Evolutionary conservation across 1,284 basidiomycete genomes (phyloP).

Genomic region (Coniophora puteana): DNA sequence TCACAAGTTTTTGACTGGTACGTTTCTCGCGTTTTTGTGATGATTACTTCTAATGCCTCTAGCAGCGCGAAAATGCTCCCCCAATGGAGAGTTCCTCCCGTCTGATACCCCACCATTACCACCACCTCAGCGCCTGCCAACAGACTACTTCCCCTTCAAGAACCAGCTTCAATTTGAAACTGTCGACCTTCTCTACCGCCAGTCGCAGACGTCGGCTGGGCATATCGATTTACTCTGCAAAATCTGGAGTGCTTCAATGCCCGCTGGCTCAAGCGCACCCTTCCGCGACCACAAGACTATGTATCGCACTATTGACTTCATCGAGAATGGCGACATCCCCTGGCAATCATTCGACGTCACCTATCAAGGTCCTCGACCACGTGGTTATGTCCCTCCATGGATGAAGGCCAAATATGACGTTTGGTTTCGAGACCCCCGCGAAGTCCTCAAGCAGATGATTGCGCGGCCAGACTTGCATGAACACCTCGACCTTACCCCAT

Average conservation of each 20-base stretch:
- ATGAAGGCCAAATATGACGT: conserved; percentile 6
- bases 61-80: no score
- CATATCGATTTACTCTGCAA: background rate
- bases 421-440: conserved; percentile 11
- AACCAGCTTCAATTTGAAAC: conserved; percentile 1
- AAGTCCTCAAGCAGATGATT: conserved; percentile 6
- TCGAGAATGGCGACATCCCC: conserved; percentile 13
- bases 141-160: background rate
- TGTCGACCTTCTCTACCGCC: background rate
- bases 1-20: no score
- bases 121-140: no score
- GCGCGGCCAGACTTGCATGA: conserved; percentile 16
- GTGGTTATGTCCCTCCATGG: conserved; percentile 11
- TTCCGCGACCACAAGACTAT: background rate
- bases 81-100: no score
- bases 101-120: no score
- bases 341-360: conserved; percentile 16
- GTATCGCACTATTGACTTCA: conserved; percentile 8
- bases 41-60: no score
- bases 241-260: background rate
- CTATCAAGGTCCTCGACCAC: conserved; percentile 11
- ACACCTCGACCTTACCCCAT: conserved; percentile 19
- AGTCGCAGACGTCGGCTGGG: conserved; percentile 1
- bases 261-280: background rate
- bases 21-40: no score